Conservation (phyloP, 306 rosid species). For the Morella rubra region DNA sequence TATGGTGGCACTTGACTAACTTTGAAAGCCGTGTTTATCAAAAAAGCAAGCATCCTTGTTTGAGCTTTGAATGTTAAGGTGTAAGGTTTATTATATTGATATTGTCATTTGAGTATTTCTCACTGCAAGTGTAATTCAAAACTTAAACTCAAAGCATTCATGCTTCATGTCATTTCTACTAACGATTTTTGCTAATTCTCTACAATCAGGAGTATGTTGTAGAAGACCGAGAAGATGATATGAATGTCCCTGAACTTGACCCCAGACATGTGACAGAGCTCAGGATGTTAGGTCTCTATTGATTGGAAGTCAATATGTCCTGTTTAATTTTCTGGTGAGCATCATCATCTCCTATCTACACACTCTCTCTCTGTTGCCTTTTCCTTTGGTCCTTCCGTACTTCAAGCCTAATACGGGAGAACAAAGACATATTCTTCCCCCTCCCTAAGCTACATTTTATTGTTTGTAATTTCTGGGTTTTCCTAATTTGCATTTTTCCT, state of each 20-base stretch:
- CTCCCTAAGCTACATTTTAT: too few species aligned
- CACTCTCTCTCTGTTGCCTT: too few species aligned
- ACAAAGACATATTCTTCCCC: too few species aligned
- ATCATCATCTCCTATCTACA: neutral
- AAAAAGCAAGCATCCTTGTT: neutral
- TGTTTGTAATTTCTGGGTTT: too few species aligned
- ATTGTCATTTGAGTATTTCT: neutral
- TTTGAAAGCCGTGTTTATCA: neutral
- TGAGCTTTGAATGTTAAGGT: neutral
- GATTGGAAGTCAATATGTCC: constrained; percentile 35
- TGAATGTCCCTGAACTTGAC: constrained; percentile 80
- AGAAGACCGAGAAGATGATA: constrained; percentile 65
- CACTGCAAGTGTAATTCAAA: neutral
- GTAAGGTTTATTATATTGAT: neutral
- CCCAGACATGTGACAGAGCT: constrained; percentile 89
- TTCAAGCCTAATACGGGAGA: too few species aligned
- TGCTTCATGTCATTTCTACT: neutral
- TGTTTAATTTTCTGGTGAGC: constrained; percentile 29
- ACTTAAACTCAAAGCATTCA: constrained; percentile 6
- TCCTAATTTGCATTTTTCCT: too few species aligned
- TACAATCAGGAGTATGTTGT: constrained; percentile 83
- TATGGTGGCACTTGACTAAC: neutral
- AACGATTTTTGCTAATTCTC: constrained; percentile 9
- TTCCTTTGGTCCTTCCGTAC: too few species aligned
- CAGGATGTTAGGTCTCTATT: constrained; percentile 94